Evolutionary conservation across 2,329 filamentous ascomycete genomes (phyloP).

Genomic region (Neofusicoccum laricinum): DNA sequence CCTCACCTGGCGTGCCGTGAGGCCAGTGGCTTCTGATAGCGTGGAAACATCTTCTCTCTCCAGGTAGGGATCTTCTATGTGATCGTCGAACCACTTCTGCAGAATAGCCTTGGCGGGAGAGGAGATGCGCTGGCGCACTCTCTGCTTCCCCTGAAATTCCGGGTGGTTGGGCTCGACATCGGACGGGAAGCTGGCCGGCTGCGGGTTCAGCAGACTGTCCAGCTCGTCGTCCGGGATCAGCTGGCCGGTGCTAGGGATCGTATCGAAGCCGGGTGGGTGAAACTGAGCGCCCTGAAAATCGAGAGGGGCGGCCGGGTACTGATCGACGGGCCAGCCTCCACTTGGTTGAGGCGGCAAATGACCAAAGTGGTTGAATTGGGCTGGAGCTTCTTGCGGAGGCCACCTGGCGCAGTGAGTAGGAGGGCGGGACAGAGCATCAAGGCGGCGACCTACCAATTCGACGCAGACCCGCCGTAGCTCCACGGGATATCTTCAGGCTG

Average conservation of each 20-base stretch:
- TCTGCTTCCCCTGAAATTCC: background rate
- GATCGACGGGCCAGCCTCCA: background rate
- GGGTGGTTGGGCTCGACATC: background rate
- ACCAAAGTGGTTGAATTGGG: background rate
- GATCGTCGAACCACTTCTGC: constrained; percentile 22
- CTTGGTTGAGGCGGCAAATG: background rate
- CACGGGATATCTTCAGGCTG: background rate
- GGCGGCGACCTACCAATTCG: background rate
- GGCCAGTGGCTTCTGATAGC: constrained; percentile 19
- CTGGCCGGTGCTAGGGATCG: background rate
- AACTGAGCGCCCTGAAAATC: constrained; percentile 8
- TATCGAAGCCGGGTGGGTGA: background rate
- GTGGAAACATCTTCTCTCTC: constrained; percentile 19
- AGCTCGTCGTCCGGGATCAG: background rate
- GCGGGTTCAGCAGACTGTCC: background rate
- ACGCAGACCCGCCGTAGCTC: background rate
- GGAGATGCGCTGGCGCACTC: constrained; percentile 18
- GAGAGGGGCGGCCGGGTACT: background rate
- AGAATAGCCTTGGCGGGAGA: constrained; percentile 20
- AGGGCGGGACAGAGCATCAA: background rate
- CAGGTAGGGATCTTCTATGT: constrained; percentile 25
- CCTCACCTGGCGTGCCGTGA: constrained; percentile 23
- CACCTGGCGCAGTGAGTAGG: constrained; percentile 4
- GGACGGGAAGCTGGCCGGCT: background rate
- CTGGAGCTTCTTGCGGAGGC: background rate